A percentile compares a stretch with the other conserved stretches of the same genome.
These are phyloP conservation scores for Pseudogymnoascus sp. DNA, from an alignment of 2,329 filamentous ascomycete species.

Conservation along the genomic window DNA sequence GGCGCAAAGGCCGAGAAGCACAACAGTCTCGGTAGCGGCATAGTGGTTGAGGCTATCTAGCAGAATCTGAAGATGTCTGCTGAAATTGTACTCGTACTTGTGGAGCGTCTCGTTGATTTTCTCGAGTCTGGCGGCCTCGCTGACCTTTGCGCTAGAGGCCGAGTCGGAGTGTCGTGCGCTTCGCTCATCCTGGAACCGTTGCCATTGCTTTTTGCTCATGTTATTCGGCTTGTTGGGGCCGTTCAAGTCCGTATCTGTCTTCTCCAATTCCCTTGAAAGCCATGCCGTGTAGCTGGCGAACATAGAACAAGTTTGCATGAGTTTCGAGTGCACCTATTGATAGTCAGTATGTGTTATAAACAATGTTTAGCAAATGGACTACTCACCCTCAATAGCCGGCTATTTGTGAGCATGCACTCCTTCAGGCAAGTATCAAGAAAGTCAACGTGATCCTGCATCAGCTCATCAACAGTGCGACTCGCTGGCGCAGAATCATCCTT, in stretches of 20 bases:
- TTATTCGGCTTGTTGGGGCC: conserved; percentile 46
- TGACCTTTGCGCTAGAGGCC: conserved; percentile 14
- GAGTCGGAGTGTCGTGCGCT: conserved; percentile 32
- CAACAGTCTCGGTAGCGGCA: conserved; percentile 93
- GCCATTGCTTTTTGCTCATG: conserved; percentile 55
- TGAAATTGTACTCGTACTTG: conserved; percentile 92
- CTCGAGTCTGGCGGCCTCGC: conserved; percentile 23
- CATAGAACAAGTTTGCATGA: conserved; percentile 91
- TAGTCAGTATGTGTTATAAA: not conserved
- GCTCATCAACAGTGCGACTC: conserved; percentile 77
- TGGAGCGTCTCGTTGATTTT: conserved; percentile 72
- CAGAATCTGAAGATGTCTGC: conserved; percentile 82
- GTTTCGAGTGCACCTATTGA: conserved; percentile 83
- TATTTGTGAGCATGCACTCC: conserved; percentile 98
- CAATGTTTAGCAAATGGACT: conserved; percentile 22
- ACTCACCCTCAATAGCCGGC: conserved; percentile 76
- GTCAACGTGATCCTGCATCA: conserved; percentile 99
- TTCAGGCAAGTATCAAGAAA: conserved; percentile 97
- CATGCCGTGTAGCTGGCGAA: conserved; percentile 87
- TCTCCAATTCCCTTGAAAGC: conserved; percentile 75
- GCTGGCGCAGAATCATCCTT: conserved; percentile 29
- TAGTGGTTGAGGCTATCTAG: conserved; percentile 95
- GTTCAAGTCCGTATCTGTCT: conserved; percentile 71
- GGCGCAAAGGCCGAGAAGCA: conserved; percentile 80
- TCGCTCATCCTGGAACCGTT: conserved; percentile 44